Base-by-base conservation (phyloP, 257 asterid species). In the Fraxinus americana region DNA sequence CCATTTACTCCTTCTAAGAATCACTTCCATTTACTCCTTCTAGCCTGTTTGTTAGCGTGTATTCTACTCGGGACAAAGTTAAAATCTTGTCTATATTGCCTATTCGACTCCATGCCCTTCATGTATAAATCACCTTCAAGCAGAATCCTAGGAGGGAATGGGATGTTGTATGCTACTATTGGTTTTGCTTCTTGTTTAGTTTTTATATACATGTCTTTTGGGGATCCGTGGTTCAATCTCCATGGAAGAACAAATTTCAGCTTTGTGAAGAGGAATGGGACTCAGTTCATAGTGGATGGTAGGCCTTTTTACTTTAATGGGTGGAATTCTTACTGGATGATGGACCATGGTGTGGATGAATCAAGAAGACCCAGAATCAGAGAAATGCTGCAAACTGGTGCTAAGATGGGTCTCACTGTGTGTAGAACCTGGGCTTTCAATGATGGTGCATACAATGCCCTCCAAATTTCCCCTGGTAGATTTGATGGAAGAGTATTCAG, bases 351-450 rank as follows among this genome's bases (percentile, higher is more conserved):
- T 71, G 98, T 85, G 67, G 99, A 96, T 74, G 90, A 80, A 11
- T 86, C 77, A 25, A 93, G 83, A 9, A 90, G 88, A 73, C 87
- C 84, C 13, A 91, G 89, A 84, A 86, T 93, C 80, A 85, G 90
- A 81, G 83, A 83, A 16, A 85, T 96, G 81, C 86, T 96, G 75
- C 94, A 92, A 80, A 82, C 91, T 61, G 94, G 97, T 77, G 98
- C 99, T 13, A 93, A 81, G 81, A 96, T 96, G 99, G 99, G 99
- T 1, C 92, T 96, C 57, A 96, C 98, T 77, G 98, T 96, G 0
- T 96, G 99, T 52, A 89, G 99, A 85, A 89, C 99, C 83, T 96
- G 99, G 99, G 98, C 98, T 73, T 96, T 96, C 86, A 96, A 90
- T 85, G 99, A 96, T 73, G 99, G 96, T 82, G 96, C 83, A 70